phyloP scores from a whole-genome alignment of 2,329 filamentous ascomycete species.

The Sporothrix protearum region DNA sequence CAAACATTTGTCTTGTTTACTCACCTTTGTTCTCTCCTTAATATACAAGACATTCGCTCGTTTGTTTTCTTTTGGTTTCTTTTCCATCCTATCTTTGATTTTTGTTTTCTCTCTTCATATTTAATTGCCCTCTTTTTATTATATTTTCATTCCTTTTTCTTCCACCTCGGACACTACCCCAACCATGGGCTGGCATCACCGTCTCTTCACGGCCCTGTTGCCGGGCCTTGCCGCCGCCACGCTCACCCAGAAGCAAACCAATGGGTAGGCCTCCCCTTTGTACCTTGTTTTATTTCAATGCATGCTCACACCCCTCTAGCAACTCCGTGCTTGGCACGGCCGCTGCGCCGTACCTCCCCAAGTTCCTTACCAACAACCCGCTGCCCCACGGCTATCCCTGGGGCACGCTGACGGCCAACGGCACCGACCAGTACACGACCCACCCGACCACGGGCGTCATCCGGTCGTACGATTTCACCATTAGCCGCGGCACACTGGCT shows the following conservation, averaged over 20 bases:
- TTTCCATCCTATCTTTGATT: not conserved
- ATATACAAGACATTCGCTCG: not conserved
- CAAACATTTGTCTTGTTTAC: not conserved
- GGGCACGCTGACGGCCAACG: conserved; percentile 43
- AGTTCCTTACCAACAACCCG: conserved; percentile 49
- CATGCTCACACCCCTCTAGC: conserved; percentile 29
- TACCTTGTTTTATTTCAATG: not conserved
- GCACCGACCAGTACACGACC: conserved; percentile 49
- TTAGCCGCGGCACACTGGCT: conserved; percentile 48
- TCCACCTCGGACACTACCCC: not conserved
- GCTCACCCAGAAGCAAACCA: conserved; percentile 39
- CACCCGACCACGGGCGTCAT: conserved; percentile 53
- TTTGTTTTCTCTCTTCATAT: not conserved
- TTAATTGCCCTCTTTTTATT: not conserved
- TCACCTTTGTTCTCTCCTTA: not conserved
- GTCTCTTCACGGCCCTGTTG: conserved; percentile 27
- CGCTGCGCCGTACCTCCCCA: conserved; percentile 38
- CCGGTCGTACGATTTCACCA: conserved; percentile 52
- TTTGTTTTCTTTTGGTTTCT: not conserved
- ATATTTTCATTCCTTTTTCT: not conserved
- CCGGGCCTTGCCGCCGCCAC: conserved; percentile 28
- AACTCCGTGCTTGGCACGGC: conserved; percentile 43
- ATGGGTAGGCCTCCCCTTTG: conserved; percentile 34
- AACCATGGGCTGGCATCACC: conserved; percentile 18
- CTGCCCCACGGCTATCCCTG: conserved; percentile 50